Evolutionary conservation across 345 rosid genomes (phyloP), one percentile per base, ranked within the genome.

Genomic region (Citropsis articulata): DNA sequence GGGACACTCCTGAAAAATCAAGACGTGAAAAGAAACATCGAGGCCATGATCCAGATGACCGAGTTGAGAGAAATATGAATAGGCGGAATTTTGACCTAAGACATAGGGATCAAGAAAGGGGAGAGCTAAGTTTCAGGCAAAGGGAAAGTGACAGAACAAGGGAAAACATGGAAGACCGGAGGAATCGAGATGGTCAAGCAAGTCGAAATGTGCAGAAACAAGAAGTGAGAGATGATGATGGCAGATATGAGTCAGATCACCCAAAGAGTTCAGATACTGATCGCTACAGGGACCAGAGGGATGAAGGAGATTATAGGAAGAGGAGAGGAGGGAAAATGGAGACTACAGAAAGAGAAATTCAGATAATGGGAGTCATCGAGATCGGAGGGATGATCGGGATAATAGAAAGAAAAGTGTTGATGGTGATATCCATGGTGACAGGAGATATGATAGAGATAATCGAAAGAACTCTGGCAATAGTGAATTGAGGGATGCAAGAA

Each of bases 1-100:
- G 80, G 68, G 92, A 89, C 31, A 21, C 78, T 71, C 84, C 84
- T 4, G 87, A 80, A 79, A 91, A 86, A 79, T 87, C 84, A n/a
- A 84, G 81, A 80, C 79, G 45, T 74, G 89, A 77, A 79, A 89
- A 81, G 84, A 86, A 81, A 77, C 82, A 77, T 66, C 82, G 66
- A 28, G 79, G 75, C 67, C 83, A 56, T 45, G 88, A 87, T 72
- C 72, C n/a, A 69, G 85, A 81, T 81, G 84, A 69, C 76, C 61
- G 71, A 57, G 84, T 66, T 57, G 84, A 73, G 21, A 78, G 66
- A 81, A 88, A 84, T 82, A 71, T 57, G 75, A 79, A 50, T n/a
- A 77, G 75, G 72, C 79, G 22, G 78, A 81, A 82, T 78, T 82
- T 83, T 78, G 86, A 80, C 30, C n/a, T 62, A 60, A 83, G 61